These are phyloP conservation scores for Colletotrichum horii DNA, from an alignment of 2,329 filamentous ascomycete species.

Conservation along the genomic window DNA sequence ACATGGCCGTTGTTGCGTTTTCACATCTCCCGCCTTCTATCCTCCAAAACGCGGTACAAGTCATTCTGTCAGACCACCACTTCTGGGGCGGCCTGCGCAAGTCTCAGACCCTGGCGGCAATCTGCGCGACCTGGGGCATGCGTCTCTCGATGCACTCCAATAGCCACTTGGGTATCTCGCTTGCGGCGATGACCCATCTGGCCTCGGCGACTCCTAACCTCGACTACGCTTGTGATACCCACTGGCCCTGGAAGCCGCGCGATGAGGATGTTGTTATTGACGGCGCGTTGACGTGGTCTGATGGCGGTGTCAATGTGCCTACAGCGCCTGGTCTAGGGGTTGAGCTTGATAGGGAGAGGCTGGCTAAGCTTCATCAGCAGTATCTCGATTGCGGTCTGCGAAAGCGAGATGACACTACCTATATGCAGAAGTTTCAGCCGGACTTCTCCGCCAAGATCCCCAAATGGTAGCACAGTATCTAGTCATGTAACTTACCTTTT, in stretches of 20 bases:
- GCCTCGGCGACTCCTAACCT: slow-evolving; percentile 44
- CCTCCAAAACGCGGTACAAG: slow-evolving; percentile 42
- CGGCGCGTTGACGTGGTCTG: slow-evolving; percentile 39
- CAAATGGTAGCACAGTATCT: slow-evolving; percentile 28
- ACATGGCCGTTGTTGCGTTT: slow-evolving; percentile 49
- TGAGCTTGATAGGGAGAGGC: slow-evolving; percentile 40
- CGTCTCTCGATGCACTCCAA: slow-evolving; percentile 49
- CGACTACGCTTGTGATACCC: slow-evolving; percentile 48
- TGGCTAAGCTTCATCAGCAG: slow-evolving; percentile 39
- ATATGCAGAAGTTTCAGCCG: slow-evolving; percentile 39
- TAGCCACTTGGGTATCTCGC: slow-evolving; percentile 45
- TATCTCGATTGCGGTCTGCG: slow-evolving; percentile 41
- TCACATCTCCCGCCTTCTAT: slow-evolving; percentile 42
- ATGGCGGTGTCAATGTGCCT: slow-evolving; percentile 40
- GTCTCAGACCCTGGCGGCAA: slow-evolving; percentile 42
- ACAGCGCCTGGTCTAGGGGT: slow-evolving; percentile 38
- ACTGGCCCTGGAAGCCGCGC: slow-evolving; percentile 49
- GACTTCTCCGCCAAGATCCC: slow-evolving; percentile 37
- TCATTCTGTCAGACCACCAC: slow-evolving; percentile 45
- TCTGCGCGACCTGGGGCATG: slow-evolving; percentile 44
- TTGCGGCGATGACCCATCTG: slow-evolving; percentile 48
- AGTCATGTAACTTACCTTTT: not conserved
- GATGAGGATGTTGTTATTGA: slow-evolving; percentile 45
- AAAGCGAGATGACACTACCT: slow-evolving; percentile 42
- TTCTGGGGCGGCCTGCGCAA: slow-evolving; percentile 48